Conservation (phyloP, 495 filamentous ascomycete genomes). For the Penicillium dipodomyicola region DNA sequence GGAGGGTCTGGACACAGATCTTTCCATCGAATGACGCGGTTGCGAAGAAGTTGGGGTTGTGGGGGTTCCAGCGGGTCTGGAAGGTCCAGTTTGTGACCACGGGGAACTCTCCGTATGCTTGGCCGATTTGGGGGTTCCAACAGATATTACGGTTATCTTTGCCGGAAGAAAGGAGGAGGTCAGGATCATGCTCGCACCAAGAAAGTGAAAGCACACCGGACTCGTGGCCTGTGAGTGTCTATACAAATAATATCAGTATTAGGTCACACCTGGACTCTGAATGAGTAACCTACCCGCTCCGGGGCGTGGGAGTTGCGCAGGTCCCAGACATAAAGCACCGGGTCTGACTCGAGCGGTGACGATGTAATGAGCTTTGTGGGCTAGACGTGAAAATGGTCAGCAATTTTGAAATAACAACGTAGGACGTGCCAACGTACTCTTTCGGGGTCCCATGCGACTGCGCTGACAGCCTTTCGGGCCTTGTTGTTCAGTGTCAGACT, state of each 20-base stretch:
- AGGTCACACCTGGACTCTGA: neutral
- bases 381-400: conserved; percentile 30
- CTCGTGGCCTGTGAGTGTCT: conserved; percentile 82
- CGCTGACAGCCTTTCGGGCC: conserved; percentile 88
- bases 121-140: conserved; percentile 93
- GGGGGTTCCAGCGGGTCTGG: conserved; percentile 89
- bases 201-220: conserved; percentile 90
- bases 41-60: conserved; percentile 85
- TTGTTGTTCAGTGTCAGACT: conserved; percentile 91
- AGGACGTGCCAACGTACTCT: conserved; percentile 44
- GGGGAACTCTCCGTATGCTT: conserved; percentile 85
- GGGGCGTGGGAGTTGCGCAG: conserved; percentile 93
- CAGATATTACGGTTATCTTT: conserved; percentile 95
- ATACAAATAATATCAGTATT: conserved; percentile 14
- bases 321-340: conserved; percentile 90
- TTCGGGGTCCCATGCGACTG: conserved; percentile 95
- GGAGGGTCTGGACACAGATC: conserved; percentile 86
- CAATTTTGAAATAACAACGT: neutral
- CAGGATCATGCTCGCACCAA: conserved; percentile 91
- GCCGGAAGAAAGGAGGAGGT: conserved; percentile 88
- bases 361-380: conserved; percentile 91
- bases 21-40: conserved; percentile 97
- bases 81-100: conserved; percentile 99
- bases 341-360: conserved; percentile 86
- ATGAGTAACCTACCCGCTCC: conserved; percentile 57